Base-by-base conservation (phyloP, 805 yeast genomes). In the Candida pini region DNA sequence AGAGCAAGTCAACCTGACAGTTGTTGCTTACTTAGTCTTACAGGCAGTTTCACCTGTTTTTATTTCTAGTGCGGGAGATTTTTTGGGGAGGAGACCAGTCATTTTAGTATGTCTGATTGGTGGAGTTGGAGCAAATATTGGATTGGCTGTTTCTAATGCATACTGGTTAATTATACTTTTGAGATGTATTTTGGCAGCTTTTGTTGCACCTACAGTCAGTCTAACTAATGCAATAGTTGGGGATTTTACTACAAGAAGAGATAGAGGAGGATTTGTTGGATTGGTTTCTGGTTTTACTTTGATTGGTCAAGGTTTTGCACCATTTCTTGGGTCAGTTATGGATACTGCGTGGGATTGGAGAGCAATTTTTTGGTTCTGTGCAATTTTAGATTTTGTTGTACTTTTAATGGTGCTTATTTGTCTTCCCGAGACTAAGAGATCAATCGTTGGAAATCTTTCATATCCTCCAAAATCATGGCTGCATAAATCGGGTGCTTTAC, bases 11-110 rank as follows among this genome's bases (percentile, higher is more conserved):
- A 83, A 86, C 50, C 48, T 82, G 12, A 75, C 94, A 1, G 81
- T 88, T 23, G 88, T 87, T 1, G 78, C 84, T 0, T 87, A 86
- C 48, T 69, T 83, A 33, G 54, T 84, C 9, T 69, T 81, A 35
- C 96, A 87, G 58, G 95, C 94, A 2, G 38, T 84, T 0, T 59
- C 83, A 0, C 96, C 96, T 0, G 69, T 82, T 1, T 53, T 85
- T 12, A 68, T 79, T 53, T 81, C 86, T 0, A 67, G 77, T 4
- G 47, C 84, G 16, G 82, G 90, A 0, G 96, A 87, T 52, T 51
- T 63, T 3, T 44, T 69, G 30, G 96, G 96, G 0, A 69, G 95
- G 48, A 60, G 95, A 32, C 88, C 92, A 0, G 66, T 80, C 0
- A 63, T 81, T 14, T 34, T 83, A 21, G 33, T 60, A 4, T 78